Evolutionary conservation across 148 eudicot genomes (phyloP).

Genomic region (Cornus florida): DNA sequence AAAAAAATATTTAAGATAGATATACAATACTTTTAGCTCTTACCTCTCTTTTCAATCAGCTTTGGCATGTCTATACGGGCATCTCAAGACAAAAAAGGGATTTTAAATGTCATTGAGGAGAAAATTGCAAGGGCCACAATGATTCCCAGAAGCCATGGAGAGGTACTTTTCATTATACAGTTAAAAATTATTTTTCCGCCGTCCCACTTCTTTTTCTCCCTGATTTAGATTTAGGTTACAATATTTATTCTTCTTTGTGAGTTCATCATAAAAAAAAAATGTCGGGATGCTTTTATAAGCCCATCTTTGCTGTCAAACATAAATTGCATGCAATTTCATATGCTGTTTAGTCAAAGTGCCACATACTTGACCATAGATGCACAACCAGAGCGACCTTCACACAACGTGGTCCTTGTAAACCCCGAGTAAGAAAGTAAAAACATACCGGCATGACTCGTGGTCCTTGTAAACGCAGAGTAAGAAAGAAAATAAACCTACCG

Average conservation of each 20-base stretch:
- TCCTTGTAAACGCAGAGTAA: too few species aligned
- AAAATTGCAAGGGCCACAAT: conserved; percentile 86
- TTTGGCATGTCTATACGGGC: conserved; percentile 88
- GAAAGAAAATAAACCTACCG: neutral
- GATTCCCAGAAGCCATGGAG: conserved; percentile 82
- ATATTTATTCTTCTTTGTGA: neutral
- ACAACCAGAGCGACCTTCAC: neutral
- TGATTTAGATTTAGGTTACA: conserved; percentile 1
- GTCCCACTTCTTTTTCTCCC: neutral
- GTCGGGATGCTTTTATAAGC: neutral
- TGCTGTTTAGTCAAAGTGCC: too few species aligned
- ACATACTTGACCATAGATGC: neutral
- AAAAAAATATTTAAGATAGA: neutral
- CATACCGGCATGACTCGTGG: too few species aligned
- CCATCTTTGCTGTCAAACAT: conserved; percentile 1
- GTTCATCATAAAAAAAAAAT: neutral
- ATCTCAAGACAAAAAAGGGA: conserved; percentile 83
- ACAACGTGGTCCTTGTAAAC: too few species aligned
- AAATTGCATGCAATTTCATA: too few species aligned
- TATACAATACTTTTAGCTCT: neutral
- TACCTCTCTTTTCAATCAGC: conserved; percentile 28
- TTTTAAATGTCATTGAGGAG: conserved; percentile 71
- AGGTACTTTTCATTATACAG: conserved; percentile 50
- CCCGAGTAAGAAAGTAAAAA: too few species aligned
- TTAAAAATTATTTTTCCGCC: neutral